Percentiles rank a stretch among this genome's conserved stretches.
Conservation (phyloP, 371 early-diverging fungal species). For the Apophysomyces sp. region DNA sequence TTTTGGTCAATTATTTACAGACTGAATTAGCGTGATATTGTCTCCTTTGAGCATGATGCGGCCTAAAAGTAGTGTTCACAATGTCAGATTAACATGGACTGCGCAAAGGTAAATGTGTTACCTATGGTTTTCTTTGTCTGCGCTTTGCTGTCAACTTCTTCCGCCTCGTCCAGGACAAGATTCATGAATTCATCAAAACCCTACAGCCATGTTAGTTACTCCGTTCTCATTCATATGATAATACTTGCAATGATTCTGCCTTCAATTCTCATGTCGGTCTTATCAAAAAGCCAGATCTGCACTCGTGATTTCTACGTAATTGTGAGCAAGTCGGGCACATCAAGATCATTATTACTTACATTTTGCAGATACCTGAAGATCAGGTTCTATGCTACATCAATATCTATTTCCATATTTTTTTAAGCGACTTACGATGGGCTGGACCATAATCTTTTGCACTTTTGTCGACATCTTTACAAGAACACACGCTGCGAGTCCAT, state of each 20-base stretch:
- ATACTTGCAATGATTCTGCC: conserved; percentile 83
- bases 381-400: conserved; percentile 65
- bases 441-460: conserved; percentile 95
- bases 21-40: conserved; percentile 77
- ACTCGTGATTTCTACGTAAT: conserved; percentile 77
- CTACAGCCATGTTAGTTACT: conserved; percentile 38
- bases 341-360: conserved; percentile 34
- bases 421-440: conserved; percentile 81
- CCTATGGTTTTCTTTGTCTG: conserved; percentile 64
- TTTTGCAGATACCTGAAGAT: conserved; percentile 91
- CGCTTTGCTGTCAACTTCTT: conserved; percentile 79
- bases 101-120: conserved; percentile 13
- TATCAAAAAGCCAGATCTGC: conserved; percentile 92
- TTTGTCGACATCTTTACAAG: conserved; percentile 69
- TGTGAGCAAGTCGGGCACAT: not conserved
- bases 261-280: conserved; percentile 84
- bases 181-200: conserved; percentile 99
- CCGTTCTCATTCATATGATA: not conserved
- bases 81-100: not conserved
- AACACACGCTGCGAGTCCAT: not conserved
- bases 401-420: not conserved
- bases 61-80: conserved; percentile 45
- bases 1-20: conserved; percentile 19
- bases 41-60: conserved; percentile 91
- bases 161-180: conserved; percentile 88